A percentile compares a stretch with the other conserved stretches of the same genome.
phyloP scores from a whole-genome alignment of 495 filamentous ascomycete species.

The Lepidopterella palustris region DNA sequence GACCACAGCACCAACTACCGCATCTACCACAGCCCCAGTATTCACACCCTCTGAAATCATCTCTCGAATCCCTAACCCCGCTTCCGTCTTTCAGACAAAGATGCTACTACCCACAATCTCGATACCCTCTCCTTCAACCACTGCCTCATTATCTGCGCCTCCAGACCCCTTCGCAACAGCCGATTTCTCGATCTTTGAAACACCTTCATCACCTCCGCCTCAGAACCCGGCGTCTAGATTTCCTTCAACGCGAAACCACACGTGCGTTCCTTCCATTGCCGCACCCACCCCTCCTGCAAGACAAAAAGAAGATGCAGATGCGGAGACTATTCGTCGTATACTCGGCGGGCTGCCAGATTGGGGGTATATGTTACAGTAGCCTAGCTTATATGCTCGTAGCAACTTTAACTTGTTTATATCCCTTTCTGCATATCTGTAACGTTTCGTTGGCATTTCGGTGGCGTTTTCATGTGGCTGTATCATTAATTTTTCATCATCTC shows the following conservation, averaged over 20 bases:
- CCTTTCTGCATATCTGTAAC: not conserved
- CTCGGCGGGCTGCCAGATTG: constrained; percentile 36
- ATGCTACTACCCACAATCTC: not conserved
- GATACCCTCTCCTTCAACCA: not conserved
- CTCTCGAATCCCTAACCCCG: too few relatives aligned
- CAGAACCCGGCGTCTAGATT: not conserved
- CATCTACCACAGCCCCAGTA: not conserved
- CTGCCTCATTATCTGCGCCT: not conserved
- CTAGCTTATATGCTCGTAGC: constrained; percentile 17
- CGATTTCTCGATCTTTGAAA: constrained; percentile 28
- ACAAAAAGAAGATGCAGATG: constrained; percentile 17
- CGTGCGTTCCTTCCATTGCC: not conserved
- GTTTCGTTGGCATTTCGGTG: not conserved
- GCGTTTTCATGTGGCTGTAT: not conserved
- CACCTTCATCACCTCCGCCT: not conserved
- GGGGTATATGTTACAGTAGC: constrained; percentile 36
- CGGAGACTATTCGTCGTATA: constrained; percentile 29
- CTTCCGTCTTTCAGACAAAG: not conserved
- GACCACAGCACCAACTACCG: not conserved
- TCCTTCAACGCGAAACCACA: not conserved
- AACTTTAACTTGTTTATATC: too few relatives aligned
- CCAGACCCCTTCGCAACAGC: constrained; percentile 3
- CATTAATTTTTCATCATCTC: too few relatives aligned
- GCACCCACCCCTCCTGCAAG: not conserved
- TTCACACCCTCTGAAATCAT: too few relatives aligned